Evolutionary conservation across 1,284 basidiomycete genomes (phyloP).

Genomic region (Cryptococcus neoformans): DNA sequence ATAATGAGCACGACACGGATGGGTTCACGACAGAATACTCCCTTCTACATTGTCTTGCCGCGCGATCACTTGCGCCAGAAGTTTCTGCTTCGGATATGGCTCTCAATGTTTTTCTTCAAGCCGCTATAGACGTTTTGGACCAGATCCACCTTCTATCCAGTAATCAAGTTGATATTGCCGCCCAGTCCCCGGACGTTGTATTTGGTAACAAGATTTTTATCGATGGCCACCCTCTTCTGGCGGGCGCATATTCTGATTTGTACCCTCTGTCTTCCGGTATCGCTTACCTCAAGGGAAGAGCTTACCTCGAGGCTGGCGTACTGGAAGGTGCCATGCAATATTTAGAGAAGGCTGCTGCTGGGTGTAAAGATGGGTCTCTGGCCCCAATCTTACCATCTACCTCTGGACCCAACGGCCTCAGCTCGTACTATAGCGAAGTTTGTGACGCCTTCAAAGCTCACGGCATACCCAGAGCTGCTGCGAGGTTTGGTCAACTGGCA

Average conservation of each 20-base stretch:
- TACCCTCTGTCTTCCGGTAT: conserved; percentile 72
- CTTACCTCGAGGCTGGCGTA: conserved; percentile 66
- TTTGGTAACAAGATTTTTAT: conserved; percentile 67
- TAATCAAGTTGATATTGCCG: conserved; percentile 25
- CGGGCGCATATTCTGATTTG: conserved; percentile 65
- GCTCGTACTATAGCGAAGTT: conserved; percentile 72
- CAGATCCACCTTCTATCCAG: conserved; percentile 12
- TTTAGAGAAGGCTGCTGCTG: conserved; percentile 72
- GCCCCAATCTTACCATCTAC: conserved; percentile 61
- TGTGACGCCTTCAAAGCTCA: conserved; percentile 67
- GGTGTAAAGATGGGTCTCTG: conserved; percentile 56
- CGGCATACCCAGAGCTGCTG: conserved; percentile 60
- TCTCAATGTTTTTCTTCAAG: conserved; percentile 60
- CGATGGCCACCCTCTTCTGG: conserved; percentile 62
- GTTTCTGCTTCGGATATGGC: conserved; percentile 56
- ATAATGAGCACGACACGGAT: conserved; percentile 24
- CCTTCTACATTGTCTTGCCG: conserved; percentile 65
- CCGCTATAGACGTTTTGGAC: conserved; percentile 50
- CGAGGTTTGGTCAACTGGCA: conserved; percentile 70
- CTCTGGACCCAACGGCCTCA: conserved; percentile 59
- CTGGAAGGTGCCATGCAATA: conserved; percentile 68
- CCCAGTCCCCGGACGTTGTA: conserved; percentile 56
- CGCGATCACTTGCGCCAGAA: conserved; percentile 31
- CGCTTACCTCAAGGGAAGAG: conserved; percentile 66
- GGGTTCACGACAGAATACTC: conserved; percentile 57